phyloP scores from a whole-genome alignment of 371 early-diverging fungal species.

The Coelomomyces lativittatus region DNA sequence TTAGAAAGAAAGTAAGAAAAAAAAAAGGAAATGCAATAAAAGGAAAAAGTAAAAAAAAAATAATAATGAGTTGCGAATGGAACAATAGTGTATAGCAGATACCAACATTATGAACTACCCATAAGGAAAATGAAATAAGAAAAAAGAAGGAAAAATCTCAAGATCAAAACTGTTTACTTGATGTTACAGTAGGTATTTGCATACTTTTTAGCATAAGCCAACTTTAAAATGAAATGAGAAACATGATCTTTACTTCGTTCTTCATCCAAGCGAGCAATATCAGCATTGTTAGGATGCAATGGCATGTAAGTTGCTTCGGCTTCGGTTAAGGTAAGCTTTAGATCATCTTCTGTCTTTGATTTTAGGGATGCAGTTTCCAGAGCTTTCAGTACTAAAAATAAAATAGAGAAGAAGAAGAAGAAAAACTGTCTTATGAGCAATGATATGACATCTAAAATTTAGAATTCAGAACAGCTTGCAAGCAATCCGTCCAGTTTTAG shows the following conservation, averaged over 20 bases:
- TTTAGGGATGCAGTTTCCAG: constrained; percentile 63
- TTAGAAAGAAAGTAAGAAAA: not conserved
- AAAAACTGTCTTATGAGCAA: not conserved
- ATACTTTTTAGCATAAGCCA: constrained; percentile 74
- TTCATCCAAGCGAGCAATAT: constrained; percentile 13
- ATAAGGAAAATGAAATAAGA: no score
- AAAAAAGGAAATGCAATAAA: not conserved
- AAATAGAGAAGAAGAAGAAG: not conserved
- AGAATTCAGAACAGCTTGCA: no score
- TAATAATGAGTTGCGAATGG: no score
- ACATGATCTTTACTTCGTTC: constrained; percentile 80
- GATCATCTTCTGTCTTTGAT: constrained; percentile 42
- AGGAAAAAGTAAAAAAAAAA: no score
- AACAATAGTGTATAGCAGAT: no score
- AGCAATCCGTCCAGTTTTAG: no score
- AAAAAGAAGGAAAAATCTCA: no score
- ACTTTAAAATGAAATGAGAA: constrained; percentile 75
- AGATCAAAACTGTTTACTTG: no score
- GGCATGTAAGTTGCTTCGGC: constrained; percentile 49
- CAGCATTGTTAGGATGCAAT: constrained; percentile 24
- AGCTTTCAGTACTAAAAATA: constrained; percentile 61
- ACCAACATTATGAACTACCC: no score
- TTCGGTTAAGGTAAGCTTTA: constrained; percentile 31
- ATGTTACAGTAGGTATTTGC: no score
- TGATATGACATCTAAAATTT: no score